Conservation (phyloP, 805 yeast species). For the Lachancea meyersii region DNA sequence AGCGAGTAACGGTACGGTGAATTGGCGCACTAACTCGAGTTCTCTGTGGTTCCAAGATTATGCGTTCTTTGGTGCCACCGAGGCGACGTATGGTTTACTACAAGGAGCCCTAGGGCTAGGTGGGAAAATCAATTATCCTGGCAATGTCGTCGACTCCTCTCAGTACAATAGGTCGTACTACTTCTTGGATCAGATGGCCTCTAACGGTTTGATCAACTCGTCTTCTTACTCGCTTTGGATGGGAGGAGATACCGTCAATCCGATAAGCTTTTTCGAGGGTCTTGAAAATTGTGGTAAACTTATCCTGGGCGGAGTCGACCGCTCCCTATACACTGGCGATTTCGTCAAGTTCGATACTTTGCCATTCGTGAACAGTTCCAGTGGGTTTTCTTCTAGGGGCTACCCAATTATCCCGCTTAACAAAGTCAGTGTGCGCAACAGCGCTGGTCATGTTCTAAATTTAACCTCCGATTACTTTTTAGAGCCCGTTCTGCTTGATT, state of each 20-base stretch:
- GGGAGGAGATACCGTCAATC: conserved; percentile 20
- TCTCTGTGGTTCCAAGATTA: conserved; percentile 20
- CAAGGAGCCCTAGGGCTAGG: conserved; percentile 45
- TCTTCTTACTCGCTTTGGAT: conserved; percentile 43
- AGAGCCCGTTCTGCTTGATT: conserved; percentile 53
- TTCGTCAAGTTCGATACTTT: conserved; percentile 46
- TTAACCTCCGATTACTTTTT: conserved; percentile 34
- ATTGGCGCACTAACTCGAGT: conserved; percentile 3
- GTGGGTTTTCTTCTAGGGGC: conserved; percentile 25
- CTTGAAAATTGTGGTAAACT: conserved; percentile 32
- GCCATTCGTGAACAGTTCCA: conserved; percentile 33
- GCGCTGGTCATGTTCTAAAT: conserved; percentile 34
- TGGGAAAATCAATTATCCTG: conserved; percentile 21
- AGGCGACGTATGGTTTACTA: conserved; percentile 27
- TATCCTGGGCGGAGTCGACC: conserved; percentile 55
- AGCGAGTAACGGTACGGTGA: background rate
- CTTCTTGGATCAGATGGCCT: conserved; percentile 34
- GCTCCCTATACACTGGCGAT: conserved; percentile 40
- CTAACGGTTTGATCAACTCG: conserved; percentile 30
- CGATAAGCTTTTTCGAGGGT: background rate
- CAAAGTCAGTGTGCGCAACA: conserved; percentile 40
- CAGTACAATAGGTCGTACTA: conserved; percentile 20
- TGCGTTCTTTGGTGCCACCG: conserved; percentile 36
- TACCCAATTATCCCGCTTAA: conserved; percentile 45
- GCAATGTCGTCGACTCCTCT: conserved; percentile 14